A percentile compares a stretch with the other conserved stretches of the same genome.
Evolutionary conservation across 2,329 filamentous ascomycete species (phyloP).

Genomic region (Venturiaceae sp.): DNA sequence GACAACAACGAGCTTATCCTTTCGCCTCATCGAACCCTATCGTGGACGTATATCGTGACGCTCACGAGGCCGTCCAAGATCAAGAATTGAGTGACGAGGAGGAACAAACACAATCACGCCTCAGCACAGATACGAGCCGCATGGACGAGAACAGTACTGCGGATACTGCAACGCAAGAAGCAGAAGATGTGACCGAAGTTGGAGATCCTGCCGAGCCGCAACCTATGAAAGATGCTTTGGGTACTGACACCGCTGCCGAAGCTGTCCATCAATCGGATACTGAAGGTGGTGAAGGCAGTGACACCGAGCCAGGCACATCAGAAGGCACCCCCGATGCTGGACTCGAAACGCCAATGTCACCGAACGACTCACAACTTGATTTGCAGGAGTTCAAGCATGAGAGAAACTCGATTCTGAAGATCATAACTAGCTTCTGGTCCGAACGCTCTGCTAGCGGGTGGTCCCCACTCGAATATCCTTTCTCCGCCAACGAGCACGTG

Average conservation of each 20-base stretch:
- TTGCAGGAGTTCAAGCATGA: conserved; percentile 78
- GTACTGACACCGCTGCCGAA: neutral
- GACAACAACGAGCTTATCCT: conserved; percentile 72
- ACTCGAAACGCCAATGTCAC: conserved; percentile 37
- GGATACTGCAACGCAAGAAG: conserved; percentile 11
- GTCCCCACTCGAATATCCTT: conserved; percentile 84
- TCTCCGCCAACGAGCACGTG: conserved; percentile 75
- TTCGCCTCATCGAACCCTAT: conserved; percentile 90
- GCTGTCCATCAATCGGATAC: conserved; percentile 14
- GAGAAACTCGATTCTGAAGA: conserved; percentile 86
- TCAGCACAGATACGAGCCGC: conserved; percentile 17
- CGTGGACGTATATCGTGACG: conserved; percentile 90
- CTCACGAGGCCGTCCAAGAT: conserved; percentile 86
- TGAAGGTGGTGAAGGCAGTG: conserved; percentile 41
- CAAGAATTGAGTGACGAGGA: conserved; percentile 59
- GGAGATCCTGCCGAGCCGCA: neutral
- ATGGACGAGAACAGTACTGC: conserved; percentile 4
- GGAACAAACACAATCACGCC: conserved; percentile 18
- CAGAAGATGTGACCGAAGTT: neutral
- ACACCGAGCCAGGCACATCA: conserved; percentile 58
- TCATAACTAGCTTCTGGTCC: conserved; percentile 96
- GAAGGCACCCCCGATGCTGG: conserved; percentile 40
- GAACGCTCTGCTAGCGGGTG: conserved; percentile 94
- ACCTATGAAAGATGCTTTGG: neutral
- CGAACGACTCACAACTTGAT: conserved; percentile 46